These are phyloP conservation scores for Penicillium chermesinum DNA, from an alignment of 495 filamentous ascomycete species.

Conservation along the genomic window DNA sequence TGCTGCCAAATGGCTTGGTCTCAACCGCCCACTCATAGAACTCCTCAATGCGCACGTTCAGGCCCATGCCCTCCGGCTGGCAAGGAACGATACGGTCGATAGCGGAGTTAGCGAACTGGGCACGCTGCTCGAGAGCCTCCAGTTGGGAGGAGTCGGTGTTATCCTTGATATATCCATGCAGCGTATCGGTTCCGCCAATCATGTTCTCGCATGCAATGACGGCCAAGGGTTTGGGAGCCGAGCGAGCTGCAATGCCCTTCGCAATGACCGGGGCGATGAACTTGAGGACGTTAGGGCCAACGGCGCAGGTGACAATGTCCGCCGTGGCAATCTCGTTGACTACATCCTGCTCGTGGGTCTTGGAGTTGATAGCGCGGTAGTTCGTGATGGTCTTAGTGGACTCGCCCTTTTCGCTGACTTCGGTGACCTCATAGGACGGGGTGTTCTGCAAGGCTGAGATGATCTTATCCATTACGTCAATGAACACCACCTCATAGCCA, in stretches of 20 bases:
- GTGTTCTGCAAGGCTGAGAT: constrained; percentile 71
- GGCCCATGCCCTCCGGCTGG: constrained; percentile 68
- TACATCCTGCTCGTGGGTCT: constrained; percentile 71
- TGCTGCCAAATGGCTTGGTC: constrained; percentile 64
- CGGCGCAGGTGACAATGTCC: constrained; percentile 90
- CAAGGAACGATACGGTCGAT: constrained; percentile 96
- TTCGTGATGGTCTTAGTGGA: constrained; percentile 78
- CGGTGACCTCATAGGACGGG: constrained; percentile 81
- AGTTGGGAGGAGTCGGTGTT: constrained; percentile 58
- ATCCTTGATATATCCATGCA: constrained; percentile 75
- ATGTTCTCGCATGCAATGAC: constrained; percentile 98
- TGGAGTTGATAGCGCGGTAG: constrained; percentile 93
- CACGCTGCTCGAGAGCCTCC: constrained; percentile 55
- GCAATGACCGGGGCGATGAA: constrained; percentile 93
- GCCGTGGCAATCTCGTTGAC: constrained; percentile 80
- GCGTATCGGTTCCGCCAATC: constrained; percentile 82
- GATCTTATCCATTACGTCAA: constrained; percentile 80
- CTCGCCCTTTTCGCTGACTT: constrained; percentile 83
- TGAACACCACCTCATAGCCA: constrained; percentile 87
- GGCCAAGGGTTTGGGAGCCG: constrained; percentile 65
- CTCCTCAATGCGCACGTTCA: constrained; percentile 93
- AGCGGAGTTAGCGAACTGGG: constrained; percentile 89
- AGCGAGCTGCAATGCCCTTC: constrained; percentile 77
- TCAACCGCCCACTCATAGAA: constrained; percentile 99
- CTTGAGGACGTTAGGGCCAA: constrained; percentile 91